Base-by-base conservation (phyloP, 805 yeast species). In the Kazachstania psychrophila region DNA sequence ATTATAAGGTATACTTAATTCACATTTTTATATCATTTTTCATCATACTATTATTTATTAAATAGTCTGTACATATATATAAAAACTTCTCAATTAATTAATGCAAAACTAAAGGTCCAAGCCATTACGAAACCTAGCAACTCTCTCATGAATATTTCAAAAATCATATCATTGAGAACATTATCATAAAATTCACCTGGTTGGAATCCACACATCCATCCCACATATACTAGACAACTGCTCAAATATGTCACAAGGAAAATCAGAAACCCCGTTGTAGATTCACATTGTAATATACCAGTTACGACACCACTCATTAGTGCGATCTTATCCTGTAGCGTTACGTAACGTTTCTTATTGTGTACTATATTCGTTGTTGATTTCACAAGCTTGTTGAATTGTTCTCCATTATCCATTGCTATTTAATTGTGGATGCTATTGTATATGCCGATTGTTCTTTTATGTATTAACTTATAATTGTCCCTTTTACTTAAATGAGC, bases 41-140 rank as follows among this genome's bases (percentile, higher is more conserved):
- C 13, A 24, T 24, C n/a, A 24, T 3, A n/a, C n/a, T n/a, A n/a
- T n/a, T n/a, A n/a, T n/a, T n/a, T n/a, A n/a, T n/a, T n/a, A n/a
- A n/a, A n/a, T n/a, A n/a, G n/a, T n/a, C n/a, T n/a, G n/a, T n/a
- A n/a, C n/a, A n/a, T n/a, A n/a, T n/a, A n/a, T n/a, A n/a, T n/a
- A n/a, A n/a, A n/a, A n/a, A n/a, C n/a, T n/a, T n/a, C n/a, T 40
- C 42, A 57, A 15, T 56, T 61, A 7, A 71, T 69, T 37, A 73
- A 46, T 1, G 75, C 76, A 46, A 64, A 66, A 12, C 72, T 59
- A 40, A 75, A 57, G 33, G 79, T 73, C 81, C 81, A 75, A 48
- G 74, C 66, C 69, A 75, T 69, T 7, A 71, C 61, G 45, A 61
- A 75, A 29, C 77, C 70, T 10, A 77, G 66, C 22, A 73, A 41